Percentiles rank a stretch among this genome's conserved stretches.
These are phyloP conservation scores for Dothiorella sarmentorum DNA, from an alignment of 2,329 filamentous ascomycete genomes.

Conservation along the genomic window DNA sequence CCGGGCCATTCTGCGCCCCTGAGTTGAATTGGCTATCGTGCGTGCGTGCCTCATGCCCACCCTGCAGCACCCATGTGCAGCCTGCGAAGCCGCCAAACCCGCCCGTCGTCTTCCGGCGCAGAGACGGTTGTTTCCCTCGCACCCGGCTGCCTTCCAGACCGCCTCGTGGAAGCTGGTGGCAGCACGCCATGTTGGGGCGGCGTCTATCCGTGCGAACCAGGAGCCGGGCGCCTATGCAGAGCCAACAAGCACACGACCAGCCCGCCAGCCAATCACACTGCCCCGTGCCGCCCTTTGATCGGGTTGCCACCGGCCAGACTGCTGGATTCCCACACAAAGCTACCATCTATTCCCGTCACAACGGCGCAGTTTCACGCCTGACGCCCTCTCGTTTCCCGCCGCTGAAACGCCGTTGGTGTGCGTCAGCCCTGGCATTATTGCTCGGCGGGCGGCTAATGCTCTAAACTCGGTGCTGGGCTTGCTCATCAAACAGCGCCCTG, in stretches of 20 bases:
- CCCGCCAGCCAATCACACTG: slow-evolving; percentile 2
- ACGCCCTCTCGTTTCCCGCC: slow-evolving; percentile 1
- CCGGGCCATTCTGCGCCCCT: too few species aligned
- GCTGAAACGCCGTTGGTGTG: neutral
- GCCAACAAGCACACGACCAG: neutral
- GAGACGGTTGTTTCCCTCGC: neutral
- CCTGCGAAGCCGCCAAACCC: too few species aligned
- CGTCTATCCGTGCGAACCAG: neutral
- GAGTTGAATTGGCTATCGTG: too few species aligned
- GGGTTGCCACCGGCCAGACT: neutral
- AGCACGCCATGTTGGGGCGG: too few species aligned
- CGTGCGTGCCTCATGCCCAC: too few species aligned
- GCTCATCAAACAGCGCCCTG: slow-evolving; percentile 3
- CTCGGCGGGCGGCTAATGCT: too few species aligned
- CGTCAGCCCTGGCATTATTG: slow-evolving; percentile 1
- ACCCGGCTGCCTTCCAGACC: too few species aligned
- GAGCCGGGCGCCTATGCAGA: slow-evolving; percentile 13
- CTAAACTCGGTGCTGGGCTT: neutral
- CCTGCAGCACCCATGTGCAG: too few species aligned
- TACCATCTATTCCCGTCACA: slow-evolving; percentile 1
- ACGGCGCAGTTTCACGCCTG: neutral
- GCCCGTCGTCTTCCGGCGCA: too few species aligned
- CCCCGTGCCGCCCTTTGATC: neutral
- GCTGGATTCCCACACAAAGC: neutral
- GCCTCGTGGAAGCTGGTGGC: too few species aligned